These are phyloP conservation scores for Lepiota venenata DNA, from an alignment of 768 basidiomycete species.

Conservation along the genomic window DNA sequence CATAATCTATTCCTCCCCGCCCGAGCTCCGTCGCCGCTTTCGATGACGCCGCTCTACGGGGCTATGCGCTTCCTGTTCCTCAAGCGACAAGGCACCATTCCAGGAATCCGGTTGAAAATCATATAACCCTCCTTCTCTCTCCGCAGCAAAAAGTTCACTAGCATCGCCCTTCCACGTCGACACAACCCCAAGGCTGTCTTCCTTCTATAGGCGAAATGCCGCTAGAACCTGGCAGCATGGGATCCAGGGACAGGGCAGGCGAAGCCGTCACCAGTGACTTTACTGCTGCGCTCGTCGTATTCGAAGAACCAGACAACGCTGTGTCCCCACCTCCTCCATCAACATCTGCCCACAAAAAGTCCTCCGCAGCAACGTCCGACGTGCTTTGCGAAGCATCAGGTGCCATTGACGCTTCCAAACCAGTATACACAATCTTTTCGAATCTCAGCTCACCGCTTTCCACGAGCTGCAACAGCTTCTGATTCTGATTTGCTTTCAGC, in stretches of 20 bases:
- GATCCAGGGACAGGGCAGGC: neutral
- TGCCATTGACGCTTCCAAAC: constrained; percentile 1
- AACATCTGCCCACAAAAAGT: constrained; percentile 44
- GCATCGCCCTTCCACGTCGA: neutral
- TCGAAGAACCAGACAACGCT: neutral
- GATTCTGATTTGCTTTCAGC: constrained; percentile 53
- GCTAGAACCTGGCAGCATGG: neutral
- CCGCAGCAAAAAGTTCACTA: constrained; percentile 6
- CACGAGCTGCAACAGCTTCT: constrained; percentile 45
- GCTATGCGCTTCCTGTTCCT: neutral
- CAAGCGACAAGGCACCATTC: neutral
- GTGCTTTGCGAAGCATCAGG: constrained; percentile 8
- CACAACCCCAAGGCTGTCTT: neutral
- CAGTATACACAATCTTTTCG: constrained; percentile 24
- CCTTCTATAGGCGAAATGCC: neutral
- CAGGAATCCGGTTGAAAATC: neutral
- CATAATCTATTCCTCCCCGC: constrained; percentile 3
- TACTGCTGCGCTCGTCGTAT: neutral
- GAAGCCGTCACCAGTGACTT: neutral
- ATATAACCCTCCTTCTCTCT: neutral
- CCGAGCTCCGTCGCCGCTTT: constrained; percentile 11
- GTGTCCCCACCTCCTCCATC: constrained; percentile 22
- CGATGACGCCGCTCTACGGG: constrained; percentile 3
- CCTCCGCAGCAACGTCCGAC: constrained; percentile 21
- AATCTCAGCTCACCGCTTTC: constrained; percentile 47